Evolutionary conservation across 805 yeast species (phyloP).

Genomic region (Metschnikowia shivogae): DNA sequence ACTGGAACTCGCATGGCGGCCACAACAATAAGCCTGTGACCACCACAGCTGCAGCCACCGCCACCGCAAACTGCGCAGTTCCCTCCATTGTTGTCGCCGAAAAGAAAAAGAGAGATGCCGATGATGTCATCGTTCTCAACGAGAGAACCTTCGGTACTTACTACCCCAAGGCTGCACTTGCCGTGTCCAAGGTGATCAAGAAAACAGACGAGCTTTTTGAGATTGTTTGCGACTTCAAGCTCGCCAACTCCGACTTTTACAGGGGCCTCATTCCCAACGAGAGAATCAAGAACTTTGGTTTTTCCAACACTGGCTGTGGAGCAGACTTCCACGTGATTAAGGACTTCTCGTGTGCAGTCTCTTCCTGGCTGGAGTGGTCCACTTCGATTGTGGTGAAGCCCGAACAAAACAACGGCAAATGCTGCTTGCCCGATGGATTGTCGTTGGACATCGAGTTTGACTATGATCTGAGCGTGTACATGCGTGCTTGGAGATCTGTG

Average conservation of each 20-base stretch:
- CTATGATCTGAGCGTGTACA: not conserved
- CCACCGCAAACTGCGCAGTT: not conserved
- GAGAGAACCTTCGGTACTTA: not conserved
- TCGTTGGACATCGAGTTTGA: constrained; percentile 4
- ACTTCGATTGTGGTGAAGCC: constrained; percentile 8
- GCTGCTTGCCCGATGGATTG: constrained; percentile 7
- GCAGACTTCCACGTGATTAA: constrained; percentile 5
- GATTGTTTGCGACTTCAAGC: constrained; percentile 7
- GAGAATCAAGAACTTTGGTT: constrained; percentile 1
- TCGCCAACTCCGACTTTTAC: constrained; percentile 3
- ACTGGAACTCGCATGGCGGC: not conserved
- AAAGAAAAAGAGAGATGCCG: constrained; percentile 1
- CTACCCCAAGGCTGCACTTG: constrained; percentile 8
- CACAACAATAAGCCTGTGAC: not conserved
- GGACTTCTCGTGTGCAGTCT: not conserved
- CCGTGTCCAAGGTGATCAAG: not conserved
- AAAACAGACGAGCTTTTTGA: constrained; percentile 3
- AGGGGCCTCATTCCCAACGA: not conserved
- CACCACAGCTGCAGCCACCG: not conserved
- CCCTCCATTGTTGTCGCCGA: not conserved
- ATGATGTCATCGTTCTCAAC: not conserved
- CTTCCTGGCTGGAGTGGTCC: constrained; percentile 6
- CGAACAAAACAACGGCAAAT: constrained; percentile 2
- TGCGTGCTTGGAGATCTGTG: constrained; percentile 2
- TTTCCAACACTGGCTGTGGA: constrained; percentile 6